Evolutionary conservation across 306 rosid genomes (phyloP).

Genomic region (Quercus engelmannii): DNA sequence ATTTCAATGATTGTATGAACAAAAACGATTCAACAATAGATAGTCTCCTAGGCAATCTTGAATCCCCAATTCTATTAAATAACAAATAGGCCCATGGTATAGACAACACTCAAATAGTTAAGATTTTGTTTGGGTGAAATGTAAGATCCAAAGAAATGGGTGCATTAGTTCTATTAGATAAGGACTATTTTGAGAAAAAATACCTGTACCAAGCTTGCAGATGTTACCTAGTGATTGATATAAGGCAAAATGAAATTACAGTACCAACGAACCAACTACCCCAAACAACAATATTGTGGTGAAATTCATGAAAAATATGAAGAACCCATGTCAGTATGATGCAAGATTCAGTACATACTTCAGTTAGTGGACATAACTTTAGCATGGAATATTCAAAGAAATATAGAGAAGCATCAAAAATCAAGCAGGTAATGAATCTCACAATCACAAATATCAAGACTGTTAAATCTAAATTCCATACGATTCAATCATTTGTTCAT

Average conservation of each 20-base stretch:
- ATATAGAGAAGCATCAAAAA: neutral
- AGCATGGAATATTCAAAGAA: neutral
- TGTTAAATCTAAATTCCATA: neutral
- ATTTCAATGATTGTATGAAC: too few relatives aligned
- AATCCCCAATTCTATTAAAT: conserved; percentile 45
- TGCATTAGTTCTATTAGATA: too few relatives aligned
- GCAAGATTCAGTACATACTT: neutral
- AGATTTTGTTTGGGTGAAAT: neutral
- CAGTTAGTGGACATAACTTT: neutral
- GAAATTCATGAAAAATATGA: conserved; percentile 65
- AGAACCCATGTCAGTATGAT: neutral
- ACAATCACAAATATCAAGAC: neutral
- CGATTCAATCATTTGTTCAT: neutral
- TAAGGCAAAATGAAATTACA: conserved; percentile 67
- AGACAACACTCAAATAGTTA: conserved; percentile 8
- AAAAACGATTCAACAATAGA: too few relatives aligned
- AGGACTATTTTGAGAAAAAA: too few relatives aligned
- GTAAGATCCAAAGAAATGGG: too few relatives aligned
- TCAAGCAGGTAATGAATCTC: neutral
- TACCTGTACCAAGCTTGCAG: neutral
- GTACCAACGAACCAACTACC: conserved; percentile 39
- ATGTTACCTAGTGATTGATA: conserved; percentile 55
- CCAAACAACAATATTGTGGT: conserved; percentile 67
- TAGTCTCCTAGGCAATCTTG: conserved; percentile 54
- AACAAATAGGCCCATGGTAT: conserved; percentile 55